Evolutionary conservation across 345 rosid genomes (phyloP), one percentile per base, ranked within the genome.

Genomic region (Theobroma cacao): DNA sequence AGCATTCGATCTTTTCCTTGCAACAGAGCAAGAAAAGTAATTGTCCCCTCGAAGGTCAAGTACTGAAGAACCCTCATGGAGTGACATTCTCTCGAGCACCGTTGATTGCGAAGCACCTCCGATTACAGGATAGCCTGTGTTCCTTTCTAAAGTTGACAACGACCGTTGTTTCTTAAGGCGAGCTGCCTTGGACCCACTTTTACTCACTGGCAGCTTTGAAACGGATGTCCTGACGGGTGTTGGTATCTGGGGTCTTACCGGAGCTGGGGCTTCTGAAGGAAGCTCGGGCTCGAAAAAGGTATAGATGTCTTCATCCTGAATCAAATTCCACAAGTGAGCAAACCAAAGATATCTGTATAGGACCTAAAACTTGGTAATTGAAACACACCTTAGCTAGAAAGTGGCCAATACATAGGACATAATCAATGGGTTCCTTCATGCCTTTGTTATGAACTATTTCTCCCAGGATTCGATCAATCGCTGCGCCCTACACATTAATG

Each of bases 271-370:
- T 72, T 80, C 86, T 18, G 33, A 41, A 9, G 90, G 89, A 74
- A 89, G 90, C 80, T 84, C 92, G 38, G 91, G 89, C 83, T 88
- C 91, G 5, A 88, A 88, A 75, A 88, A 88, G n/a, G 85, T 71
- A 58, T 85, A 89, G 12, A 89, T 75, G 79, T 89, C 92, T 82
- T 89, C 92, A 77, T 89, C 92, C 92, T 89, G 86, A 70, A 81
- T 4, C 78, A 81, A n/a, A n/a, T n/a, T n/a, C n/a, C n/a, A n/a
- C n/a, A n/a, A n/a, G n/a, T n/a, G n/a, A n/a, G n/a, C n/a, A n/a
- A n/a, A n/a, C n/a, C n/a, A n/a, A n/a, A n/a, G n/a, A n/a, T n/a
- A n/a, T n/a, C n/a, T n/a, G n/a, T n/a, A n/a, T n/a, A n/a, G n/a
- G n/a, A n/a, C n/a, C n/a, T 47, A 47, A 70, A 70, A n/a, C 53